Percentiles rank a stretch among this genome's conserved stretches.
phyloP scores from a whole-genome alignment of 2,329 filamentous ascomycete genomes.

The Leptographium flavum region DNA sequence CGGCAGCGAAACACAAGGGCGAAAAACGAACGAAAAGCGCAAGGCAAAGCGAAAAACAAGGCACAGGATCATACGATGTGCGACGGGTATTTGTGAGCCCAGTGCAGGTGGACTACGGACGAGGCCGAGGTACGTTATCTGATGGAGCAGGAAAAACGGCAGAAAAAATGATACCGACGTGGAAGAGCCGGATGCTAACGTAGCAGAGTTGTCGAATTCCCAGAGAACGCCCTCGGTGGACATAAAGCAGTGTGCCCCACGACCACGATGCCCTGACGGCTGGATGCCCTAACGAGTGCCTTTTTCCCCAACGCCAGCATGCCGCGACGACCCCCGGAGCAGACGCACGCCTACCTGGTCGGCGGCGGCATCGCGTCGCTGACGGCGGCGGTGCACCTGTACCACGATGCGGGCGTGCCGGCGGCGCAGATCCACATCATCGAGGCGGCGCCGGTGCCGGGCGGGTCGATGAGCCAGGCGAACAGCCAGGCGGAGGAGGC shows the following conservation, averaged over 20 bases:
- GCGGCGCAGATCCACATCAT: slow-evolving; percentile 16
- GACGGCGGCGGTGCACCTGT: slow-evolving; percentile 16
- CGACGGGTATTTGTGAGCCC: too few relatives aligned
- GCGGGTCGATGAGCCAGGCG: slow-evolving; percentile 13
- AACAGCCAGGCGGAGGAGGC: slow-evolving; percentile 4
- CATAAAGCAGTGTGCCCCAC: too few relatives aligned
- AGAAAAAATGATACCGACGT: not conserved
- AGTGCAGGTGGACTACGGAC: too few relatives aligned
- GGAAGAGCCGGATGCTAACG: slow-evolving; percentile 1
- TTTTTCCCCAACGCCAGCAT: too few relatives aligned
- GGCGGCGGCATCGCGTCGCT: slow-evolving; percentile 18
- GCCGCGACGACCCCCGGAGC: slow-evolving; percentile 8
- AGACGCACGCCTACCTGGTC: slow-evolving; percentile 16
- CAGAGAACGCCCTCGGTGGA: too few relatives aligned
- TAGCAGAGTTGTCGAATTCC: not conserved
- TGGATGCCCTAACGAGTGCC: too few relatives aligned
- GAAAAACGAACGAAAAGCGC: too few relatives aligned
- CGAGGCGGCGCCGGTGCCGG: slow-evolving; percentile 12
- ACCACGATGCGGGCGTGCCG: slow-evolving; percentile 17
- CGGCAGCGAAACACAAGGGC: too few relatives aligned
- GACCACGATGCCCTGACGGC: too few relatives aligned
- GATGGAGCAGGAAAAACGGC: too few relatives aligned
- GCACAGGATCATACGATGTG: not conserved
- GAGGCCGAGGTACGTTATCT: too few relatives aligned
- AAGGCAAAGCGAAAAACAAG: not conserved